Conservation (phyloP, 1,284 basidiomycete genomes). For the Heterobasidion annosum region DNA sequence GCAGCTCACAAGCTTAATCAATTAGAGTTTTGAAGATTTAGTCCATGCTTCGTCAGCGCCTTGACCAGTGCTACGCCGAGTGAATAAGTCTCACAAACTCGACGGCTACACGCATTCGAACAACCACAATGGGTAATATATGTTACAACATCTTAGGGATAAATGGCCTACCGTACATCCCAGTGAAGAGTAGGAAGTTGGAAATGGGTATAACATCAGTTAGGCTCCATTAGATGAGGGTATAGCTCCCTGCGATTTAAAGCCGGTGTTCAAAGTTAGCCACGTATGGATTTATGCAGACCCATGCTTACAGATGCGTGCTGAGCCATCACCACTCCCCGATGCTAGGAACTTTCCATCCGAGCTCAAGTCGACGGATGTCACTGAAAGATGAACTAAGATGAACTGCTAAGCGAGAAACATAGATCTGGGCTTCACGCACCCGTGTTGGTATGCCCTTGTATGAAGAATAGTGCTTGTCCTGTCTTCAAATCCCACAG, state of each 20-base stretch:
- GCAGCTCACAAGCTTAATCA: too few species aligned
- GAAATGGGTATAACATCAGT: neutral
- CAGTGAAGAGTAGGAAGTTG: too few species aligned
- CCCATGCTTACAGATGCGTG: slow-evolving; percentile 58
- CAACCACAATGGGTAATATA: too few species aligned
- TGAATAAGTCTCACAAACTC: too few species aligned
- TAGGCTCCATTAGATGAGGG: neutral
- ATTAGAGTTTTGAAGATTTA: too few species aligned
- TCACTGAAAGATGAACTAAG: slow-evolving; percentile 38
- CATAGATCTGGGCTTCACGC: slow-evolving; percentile 10
- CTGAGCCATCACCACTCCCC: slow-evolving; percentile 82
- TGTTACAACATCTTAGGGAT: too few species aligned
- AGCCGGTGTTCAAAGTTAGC: neutral
- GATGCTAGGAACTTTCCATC: slow-evolving; percentile 73
- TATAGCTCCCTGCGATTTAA: slow-evolving; percentile 5
- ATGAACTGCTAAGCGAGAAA: neutral
- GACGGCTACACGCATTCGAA: too few species aligned
- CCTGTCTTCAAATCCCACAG: slow-evolving; percentile 80
- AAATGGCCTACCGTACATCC: too few species aligned
- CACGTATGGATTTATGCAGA: neutral
- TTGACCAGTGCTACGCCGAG: too few species aligned
- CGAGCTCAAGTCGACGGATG: slow-evolving; percentile 77
- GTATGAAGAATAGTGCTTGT: slow-evolving; percentile 75
- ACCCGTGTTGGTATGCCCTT: slow-evolving; percentile 87
- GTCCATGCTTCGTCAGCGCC: too few species aligned